Conservation (phyloP, 2,329 filamentous ascomycete genomes). For the Calonectria hawksworthii region DNA sequence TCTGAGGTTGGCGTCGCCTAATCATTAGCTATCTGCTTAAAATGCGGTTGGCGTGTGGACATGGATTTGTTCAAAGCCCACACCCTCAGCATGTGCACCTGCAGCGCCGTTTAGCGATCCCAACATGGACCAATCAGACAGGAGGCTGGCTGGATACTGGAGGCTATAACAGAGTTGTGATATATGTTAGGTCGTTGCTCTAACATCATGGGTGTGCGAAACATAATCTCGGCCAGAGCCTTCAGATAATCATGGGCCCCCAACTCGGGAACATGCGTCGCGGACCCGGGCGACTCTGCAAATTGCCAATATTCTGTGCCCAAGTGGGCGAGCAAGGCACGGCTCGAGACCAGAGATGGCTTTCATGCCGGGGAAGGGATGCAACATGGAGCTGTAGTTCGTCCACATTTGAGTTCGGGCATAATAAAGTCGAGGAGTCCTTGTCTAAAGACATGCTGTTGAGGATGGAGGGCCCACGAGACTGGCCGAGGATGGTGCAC, state of each 20-base stretch:
- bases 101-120: constrained; percentile 47
- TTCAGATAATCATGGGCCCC: constrained; percentile 39
- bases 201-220: constrained; percentile 47
- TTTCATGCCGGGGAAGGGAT: constrained; percentile 29
- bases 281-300: constrained; percentile 37
- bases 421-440: constrained; percentile 31
- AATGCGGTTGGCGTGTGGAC: constrained; percentile 33
- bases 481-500: constrained; percentile 25
- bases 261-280: constrained; percentile 41
- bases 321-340: constrained; percentile 20
- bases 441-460: constrained; percentile 31
- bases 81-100: constrained; percentile 44
- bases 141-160: constrained; percentile 25
- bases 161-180: constrained; percentile 38
- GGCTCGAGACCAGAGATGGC: constrained; percentile 37
- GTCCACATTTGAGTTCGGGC: constrained; percentile 27
- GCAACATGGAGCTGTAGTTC: constrained; percentile 36
- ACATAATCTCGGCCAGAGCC: constrained; percentile 47
- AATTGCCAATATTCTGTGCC: constrained; percentile 39
- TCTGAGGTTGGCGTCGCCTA: constrained; percentile 30
- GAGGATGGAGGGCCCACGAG: constrained; percentile 16
- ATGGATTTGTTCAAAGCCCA: constrained; percentile 37
- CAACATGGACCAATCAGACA: constrained; percentile 36
- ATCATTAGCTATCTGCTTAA: constrained; percentile 21
- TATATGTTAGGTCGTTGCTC: constrained; percentile 44